phyloP scores from a whole-genome alignment of 2,329 filamentous ascomycete species.

The Aspergillus sp. region DNA sequence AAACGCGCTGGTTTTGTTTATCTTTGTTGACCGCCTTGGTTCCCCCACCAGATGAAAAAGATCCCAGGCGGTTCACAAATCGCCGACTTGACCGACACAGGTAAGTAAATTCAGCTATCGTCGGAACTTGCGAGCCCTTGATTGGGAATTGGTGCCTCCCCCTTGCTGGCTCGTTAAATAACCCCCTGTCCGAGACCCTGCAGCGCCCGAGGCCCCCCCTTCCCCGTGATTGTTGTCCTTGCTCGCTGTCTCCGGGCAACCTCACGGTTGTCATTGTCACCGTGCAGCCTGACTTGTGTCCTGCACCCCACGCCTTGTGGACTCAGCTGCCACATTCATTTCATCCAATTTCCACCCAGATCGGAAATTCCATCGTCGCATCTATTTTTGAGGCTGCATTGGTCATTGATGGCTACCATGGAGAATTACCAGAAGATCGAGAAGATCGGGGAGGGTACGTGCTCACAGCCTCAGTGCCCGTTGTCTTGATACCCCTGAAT shows the following conservation, averaged over 20 bases:
- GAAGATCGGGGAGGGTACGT: slow-evolving; percentile 91
- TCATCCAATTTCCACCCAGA: neutral
- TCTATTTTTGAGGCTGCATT: slow-evolving; percentile 6
- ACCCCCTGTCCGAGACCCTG: slow-evolving; percentile 6
- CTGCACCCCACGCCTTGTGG: slow-evolving; percentile 19
- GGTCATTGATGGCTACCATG: slow-evolving; percentile 57
- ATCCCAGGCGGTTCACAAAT: slow-evolving; percentile 51
- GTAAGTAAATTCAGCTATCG: slow-evolving; percentile 14
- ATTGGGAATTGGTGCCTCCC: slow-evolving; percentile 9
- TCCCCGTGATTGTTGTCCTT: slow-evolving; percentile 22
- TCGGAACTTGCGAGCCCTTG: slow-evolving; percentile 2
- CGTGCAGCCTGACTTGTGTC: slow-evolving; percentile 19
- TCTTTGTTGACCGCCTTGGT: slow-evolving; percentile 48
- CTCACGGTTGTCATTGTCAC: slow-evolving; percentile 6
- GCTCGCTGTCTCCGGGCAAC: slow-evolving; percentile 28
- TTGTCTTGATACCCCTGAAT: neutral
- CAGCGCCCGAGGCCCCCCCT: slow-evolving; percentile 14
- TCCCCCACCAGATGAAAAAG: slow-evolving; percentile 48
- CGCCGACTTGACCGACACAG: slow-evolving; percentile 8
- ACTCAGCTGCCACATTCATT: slow-evolving; percentile 9
- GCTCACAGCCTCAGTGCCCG: neutral
- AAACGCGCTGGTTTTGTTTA: slow-evolving; percentile 42
- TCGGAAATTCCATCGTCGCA: neutral
- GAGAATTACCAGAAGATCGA: slow-evolving; percentile 97
- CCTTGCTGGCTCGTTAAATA: slow-evolving; percentile 8